These are phyloP conservation scores for Rhododendron mucronatum DNA, from an alignment of 148 eudicot species.

Conservation along the genomic window DNA sequence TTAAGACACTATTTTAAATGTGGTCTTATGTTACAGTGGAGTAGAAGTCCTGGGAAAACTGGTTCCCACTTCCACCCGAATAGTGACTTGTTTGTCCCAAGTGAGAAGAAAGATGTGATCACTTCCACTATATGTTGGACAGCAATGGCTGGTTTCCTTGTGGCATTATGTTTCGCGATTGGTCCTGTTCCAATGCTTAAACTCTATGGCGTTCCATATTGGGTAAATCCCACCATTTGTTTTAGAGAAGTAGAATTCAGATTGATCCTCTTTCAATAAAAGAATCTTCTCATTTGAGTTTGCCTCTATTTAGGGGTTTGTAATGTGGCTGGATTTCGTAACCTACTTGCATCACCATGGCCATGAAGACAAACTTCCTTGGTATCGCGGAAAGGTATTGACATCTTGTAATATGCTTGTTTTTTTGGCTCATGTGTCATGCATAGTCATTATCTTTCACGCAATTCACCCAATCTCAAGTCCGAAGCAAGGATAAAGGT, in stretches of 20 bases:
- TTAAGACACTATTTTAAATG: background rate
- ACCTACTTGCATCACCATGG: constrained; percentile 49
- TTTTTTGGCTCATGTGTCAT: no score
- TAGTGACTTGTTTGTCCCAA: constrained; percentile 43
- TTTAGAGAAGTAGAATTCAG: background rate
- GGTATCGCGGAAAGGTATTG: constrained; percentile 44
- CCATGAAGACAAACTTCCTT: constrained; percentile 38
- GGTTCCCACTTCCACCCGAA: constrained; percentile 50
- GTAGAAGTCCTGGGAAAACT: constrained; percentile 46
- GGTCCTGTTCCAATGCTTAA: constrained; percentile 44
- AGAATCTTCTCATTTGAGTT: background rate
- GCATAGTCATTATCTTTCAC: no score
- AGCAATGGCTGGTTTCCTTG: constrained; percentile 41
- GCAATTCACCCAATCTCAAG: no score
- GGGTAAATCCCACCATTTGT: constrained; percentile 23
- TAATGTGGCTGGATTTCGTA: constrained; percentile 35
- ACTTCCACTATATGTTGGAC: constrained; percentile 51
- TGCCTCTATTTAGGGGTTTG: constrained; percentile 19
- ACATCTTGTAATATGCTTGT: background rate
- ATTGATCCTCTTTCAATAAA: background rate
- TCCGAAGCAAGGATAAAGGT: no score
- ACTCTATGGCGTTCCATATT: constrained; percentile 44
- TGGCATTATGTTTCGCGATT: constrained; percentile 28
- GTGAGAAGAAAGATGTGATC: constrained; percentile 42
- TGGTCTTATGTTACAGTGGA: constrained; percentile 23